phyloP scores from a whole-genome alignment of 2,329 filamentous ascomycete genomes.

The Aspergillus thermomutatus region DNA sequence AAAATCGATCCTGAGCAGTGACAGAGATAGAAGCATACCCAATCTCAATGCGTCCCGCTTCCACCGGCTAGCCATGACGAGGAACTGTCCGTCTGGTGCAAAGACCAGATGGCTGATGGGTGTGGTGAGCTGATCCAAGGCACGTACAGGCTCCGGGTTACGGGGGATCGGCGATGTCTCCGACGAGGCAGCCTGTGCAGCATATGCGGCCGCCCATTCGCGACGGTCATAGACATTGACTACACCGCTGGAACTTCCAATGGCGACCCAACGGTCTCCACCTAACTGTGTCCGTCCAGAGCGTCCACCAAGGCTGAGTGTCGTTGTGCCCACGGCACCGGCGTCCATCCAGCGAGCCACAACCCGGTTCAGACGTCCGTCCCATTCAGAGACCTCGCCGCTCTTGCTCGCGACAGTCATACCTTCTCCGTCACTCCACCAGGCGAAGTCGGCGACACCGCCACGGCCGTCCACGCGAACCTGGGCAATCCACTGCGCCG shows the following conservation, averaged over 20 bases:
- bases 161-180: slow-evolving; percentile 52
- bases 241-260: slow-evolving; percentile 83
- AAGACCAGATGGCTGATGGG: slow-evolving; percentile 77
- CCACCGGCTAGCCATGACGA: slow-evolving; percentile 80
- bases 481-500: slow-evolving; percentile 83
- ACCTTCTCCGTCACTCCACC: slow-evolving; percentile 84
- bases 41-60: slow-evolving; percentile 85
- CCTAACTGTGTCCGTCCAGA: slow-evolving; percentile 50
- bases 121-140: slow-evolving; percentile 83
- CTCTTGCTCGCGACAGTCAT: slow-evolving; percentile 80
- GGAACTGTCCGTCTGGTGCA: slow-evolving; percentile 81
- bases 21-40: slow-evolving; percentile 29
- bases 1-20: neutral
- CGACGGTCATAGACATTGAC: slow-evolving; percentile 90
- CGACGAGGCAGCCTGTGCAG: slow-evolving; percentile 24
- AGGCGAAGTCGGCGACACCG: slow-evolving; percentile 85
- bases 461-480: slow-evolving; percentile 77
- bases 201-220: slow-evolving; percentile 51
- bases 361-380: slow-evolving; percentile 64
- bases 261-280: slow-evolving; percentile 81
- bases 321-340: slow-evolving; percentile 80
- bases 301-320: slow-evolving; percentile 67
- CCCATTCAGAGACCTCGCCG: slow-evolving; percentile 89
- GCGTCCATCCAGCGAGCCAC: slow-evolving; percentile 85
- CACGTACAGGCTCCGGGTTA: slow-evolving; percentile 67